Percentiles rank a stretch among this genome's conserved stretches.
Conservation (phyloP, 192 early-diverging fungal genomes). For the Entomortierella beljakovae region DNA sequence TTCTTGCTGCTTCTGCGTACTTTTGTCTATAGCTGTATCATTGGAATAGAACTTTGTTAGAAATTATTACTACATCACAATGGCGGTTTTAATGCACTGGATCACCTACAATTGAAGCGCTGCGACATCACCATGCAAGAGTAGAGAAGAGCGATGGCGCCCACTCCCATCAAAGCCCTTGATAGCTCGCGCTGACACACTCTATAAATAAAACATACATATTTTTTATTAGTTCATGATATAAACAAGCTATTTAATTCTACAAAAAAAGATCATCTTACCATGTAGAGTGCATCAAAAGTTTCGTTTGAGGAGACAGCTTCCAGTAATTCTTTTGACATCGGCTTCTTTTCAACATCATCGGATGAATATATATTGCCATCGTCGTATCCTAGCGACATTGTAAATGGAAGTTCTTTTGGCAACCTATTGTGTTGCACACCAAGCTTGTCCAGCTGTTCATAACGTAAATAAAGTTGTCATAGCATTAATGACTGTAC, state of each 20-base stretch:
- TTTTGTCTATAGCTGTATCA: constrained; percentile 59
- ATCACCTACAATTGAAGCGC: constrained; percentile 77
- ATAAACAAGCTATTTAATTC: not conserved
- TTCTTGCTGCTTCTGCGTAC: constrained; percentile 71
- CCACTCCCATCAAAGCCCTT: constrained; percentile 76
- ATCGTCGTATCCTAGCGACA: constrained; percentile 58
- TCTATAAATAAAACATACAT: constrained; percentile 43
- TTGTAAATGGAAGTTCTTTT: constrained; percentile 63
- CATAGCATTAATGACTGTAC: not conserved
- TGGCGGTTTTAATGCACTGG: not conserved
- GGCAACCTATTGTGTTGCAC: constrained; percentile 67
- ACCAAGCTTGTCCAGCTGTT: constrained; percentile 82
- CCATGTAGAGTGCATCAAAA: constrained; percentile 85
- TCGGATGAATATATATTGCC: constrained; percentile 6
- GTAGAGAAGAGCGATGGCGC: constrained; percentile 68
- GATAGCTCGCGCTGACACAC: constrained; percentile 71
- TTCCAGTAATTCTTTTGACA: constrained; percentile 75
- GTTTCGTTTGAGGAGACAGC: constrained; percentile 66
- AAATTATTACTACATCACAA: not conserved
- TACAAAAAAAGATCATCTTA: constrained; percentile 18
- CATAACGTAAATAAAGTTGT: not conserved
- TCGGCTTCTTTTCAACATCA: constrained; percentile 53
- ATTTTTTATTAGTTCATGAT: not conserved
- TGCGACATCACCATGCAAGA: constrained; percentile 82
- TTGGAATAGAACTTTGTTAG: not conserved